These are phyloP conservation scores for Takakia lepidozioides DNA, from an alignment of 225 moss, liverwort and hornwort species.

Conservation along the genomic window DNA sequence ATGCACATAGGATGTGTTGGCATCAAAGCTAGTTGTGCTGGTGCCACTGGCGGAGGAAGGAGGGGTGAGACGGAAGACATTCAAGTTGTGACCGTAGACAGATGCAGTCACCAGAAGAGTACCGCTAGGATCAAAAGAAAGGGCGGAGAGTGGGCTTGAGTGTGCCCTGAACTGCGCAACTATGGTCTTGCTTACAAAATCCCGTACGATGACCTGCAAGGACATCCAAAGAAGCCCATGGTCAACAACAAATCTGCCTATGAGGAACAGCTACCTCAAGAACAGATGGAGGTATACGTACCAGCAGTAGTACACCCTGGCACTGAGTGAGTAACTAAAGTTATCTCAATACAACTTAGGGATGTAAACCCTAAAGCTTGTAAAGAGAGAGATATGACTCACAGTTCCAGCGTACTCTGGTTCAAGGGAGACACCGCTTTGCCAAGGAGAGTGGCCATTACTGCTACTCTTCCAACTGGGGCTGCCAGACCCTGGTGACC, in stretches of 20 bases:
- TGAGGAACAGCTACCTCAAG: background rate
- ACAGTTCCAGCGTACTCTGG: constrained; percentile 91
- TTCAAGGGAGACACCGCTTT: constrained; percentile 56
- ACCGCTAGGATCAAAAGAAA: constrained; percentile 93
- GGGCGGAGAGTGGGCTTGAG: constrained; percentile 85
- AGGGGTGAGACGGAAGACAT: constrained; percentile 87
- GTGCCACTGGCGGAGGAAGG: constrained; percentile 25
- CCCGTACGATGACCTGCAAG: constrained; percentile 89
- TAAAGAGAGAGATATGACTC: constrained; percentile 2
- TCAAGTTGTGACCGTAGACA: constrained; percentile 92
- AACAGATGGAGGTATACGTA: background rate
- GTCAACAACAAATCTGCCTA: background rate
- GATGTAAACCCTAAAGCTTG: too few species aligned
- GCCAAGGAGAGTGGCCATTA: constrained; percentile 78
- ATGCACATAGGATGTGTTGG: constrained; percentile 48
- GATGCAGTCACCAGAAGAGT: constrained; percentile 95
- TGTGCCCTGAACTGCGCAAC: constrained; percentile 95
- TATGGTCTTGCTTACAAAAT: constrained; percentile 84
- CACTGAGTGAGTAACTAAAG: background rate
- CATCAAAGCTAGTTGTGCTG: constrained; percentile 31
- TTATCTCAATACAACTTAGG: background rate
- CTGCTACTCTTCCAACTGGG: constrained; percentile 66
- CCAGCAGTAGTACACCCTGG: background rate
- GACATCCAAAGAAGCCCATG: background rate
- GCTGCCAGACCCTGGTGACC: constrained; percentile 57